Evolutionary conservation across 2,329 filamentous ascomycete species (phyloP).

Genomic region (Phaeosphaeria sp.): DNA sequence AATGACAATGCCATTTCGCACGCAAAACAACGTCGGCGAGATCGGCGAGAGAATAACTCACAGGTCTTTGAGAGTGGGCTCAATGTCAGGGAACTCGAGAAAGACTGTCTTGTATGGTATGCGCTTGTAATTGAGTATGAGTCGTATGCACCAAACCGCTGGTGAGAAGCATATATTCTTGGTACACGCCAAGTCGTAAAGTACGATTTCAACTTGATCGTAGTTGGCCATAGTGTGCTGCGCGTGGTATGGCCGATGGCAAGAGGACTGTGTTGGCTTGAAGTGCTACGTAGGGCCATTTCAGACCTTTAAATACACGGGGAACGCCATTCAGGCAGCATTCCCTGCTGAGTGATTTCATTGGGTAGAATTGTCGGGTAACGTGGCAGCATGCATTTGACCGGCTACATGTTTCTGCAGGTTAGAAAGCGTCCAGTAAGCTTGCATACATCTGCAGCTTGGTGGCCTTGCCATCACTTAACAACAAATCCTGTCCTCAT

Average conservation of each 20-base stretch:
- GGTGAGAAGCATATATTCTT: constrained; percentile 53
- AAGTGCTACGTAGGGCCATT: background rate
- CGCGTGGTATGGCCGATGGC: too few relatives aligned
- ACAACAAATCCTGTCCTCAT: too few relatives aligned
- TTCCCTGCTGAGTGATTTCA: too few relatives aligned
- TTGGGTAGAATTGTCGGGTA: background rate
- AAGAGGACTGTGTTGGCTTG: background rate
- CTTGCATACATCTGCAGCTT: background rate
- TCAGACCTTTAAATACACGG: background rate
- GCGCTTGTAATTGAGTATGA: constrained; percentile 54
- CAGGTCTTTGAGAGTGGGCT: constrained; percentile 50
- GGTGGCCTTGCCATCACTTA: background rate
- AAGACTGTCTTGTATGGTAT: constrained; percentile 52
- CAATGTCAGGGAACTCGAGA: constrained; percentile 50
- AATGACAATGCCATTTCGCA: too few relatives aligned
- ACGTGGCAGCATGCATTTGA: background rate
- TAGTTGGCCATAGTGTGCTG: background rate
- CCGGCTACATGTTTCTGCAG: background rate
- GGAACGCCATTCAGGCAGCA: background rate
- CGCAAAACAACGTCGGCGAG: background rate
- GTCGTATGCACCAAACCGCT: constrained; percentile 51
- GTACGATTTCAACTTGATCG: constrained; percentile 43
- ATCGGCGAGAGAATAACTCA: constrained; percentile 38
- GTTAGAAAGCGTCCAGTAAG: background rate
- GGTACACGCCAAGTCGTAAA: constrained; percentile 52